Evolutionary conservation across 345 rosid species (phyloP), one percentile per base, ranked within the genome.

Genomic region (Pugionium dolabratum): DNA sequence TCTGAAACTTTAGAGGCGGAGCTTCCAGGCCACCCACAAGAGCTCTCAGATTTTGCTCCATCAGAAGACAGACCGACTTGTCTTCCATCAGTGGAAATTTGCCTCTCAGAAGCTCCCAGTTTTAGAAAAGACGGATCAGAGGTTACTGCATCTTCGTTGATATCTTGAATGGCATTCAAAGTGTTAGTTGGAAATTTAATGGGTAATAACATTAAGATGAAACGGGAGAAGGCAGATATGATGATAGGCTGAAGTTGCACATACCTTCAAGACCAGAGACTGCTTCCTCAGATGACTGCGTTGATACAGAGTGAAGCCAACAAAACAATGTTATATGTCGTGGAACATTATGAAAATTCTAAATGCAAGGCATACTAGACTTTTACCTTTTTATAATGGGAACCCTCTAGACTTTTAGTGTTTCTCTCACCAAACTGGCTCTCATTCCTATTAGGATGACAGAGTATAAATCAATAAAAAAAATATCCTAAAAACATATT

Each of bases 1-100:
- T 86, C 96, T 62, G 89, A 79, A 76, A 57, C 76, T 59, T 81
- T 81, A 32, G 92, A 84, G 33, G 85, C 1, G 34, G 95, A 86
- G 80, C 62, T 69, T 34, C 73, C 84, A 34, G 26, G 44, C 67
- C 67, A 43, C 53, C 40, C 82, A 67, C 43, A 66, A 65, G 84
- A 71, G 66, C 72, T 83, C 46, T 63, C 60, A 40, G 79, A 56
- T 40, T 71, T 76, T 36, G 51, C 71, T 64, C 69, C 87, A 57
- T 61, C 71, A 59, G 81, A 74, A 40, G 70, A 33, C 5, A 49
- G 70, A 58, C 54, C 48, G 32, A 75, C 89, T 65, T 59, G 72
- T 40, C 33, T 66, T 67, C 85, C 88, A 78, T 51, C 60, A 70
- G 35, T 37, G 57, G 62, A 70, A 62, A 35, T 54, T 46, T 55